Evolutionary conservation across 176 grass and related monocot genomes (phyloP), one percentile per base, ranked within the genome.

Genomic region (Phragmites australis): DNA sequence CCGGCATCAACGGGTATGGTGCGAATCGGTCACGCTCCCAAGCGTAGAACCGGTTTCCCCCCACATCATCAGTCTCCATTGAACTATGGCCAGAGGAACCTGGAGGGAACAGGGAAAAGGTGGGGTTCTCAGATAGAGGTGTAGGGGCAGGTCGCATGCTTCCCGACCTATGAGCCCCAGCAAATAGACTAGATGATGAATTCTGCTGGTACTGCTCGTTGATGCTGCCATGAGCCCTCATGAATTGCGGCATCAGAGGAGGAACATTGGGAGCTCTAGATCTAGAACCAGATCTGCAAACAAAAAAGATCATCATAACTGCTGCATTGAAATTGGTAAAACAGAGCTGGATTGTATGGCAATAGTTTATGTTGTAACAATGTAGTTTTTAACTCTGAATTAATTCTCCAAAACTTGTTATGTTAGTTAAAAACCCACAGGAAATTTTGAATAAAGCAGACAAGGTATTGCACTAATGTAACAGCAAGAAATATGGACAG

Each of bases 1-100:
- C 76, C 0, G 87, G 92, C 40, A 80, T 74, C 49, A 94, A 86
- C 12, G 87, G 94, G 61, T 92, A 91, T 3, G 92, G 84, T 0
- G 94, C 82, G 1, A 94, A 92, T 32, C 83, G 77, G 26, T 97
- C 92, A 4, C 85, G 84, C 49, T 97, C 95, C 92, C 95, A 94
- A 22, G 90, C 85, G 34, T 91, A 92, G 88, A 90, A 90, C 74
- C 68, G 80, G 76, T 60, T 92, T 75, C 88, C 90, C 81, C 86
- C 85, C 30, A 61, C 51, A 2, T 90, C 90, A 29, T 97, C 95
- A 6, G 86, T 75, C 49, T 92, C 85, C 80, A 89, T 62, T 6
- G 79, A 74, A 72, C 56, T 88, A 69, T 79, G 90, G 61, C 88
- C 88, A 6, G 89, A 94, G 16, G 94, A 86, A 43, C 85, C 75